Percentiles rank a stretch among this genome's conserved stretches.
phyloP scores from a whole-genome alignment of 2,329 filamentous ascomycete species.

The Hypoxylon sp. region DNA sequence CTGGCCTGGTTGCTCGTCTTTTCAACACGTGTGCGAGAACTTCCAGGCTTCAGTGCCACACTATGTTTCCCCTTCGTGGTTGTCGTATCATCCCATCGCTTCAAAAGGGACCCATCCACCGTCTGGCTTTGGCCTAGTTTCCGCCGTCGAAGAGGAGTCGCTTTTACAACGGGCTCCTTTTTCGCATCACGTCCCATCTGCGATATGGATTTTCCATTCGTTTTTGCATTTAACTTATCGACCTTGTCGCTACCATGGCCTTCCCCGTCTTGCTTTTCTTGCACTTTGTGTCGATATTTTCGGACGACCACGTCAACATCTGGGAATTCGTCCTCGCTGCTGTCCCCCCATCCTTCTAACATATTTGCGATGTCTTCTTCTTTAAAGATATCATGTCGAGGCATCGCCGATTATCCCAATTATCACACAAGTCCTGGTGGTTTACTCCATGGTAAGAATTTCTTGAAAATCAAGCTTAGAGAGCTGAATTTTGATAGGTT shows the following conservation, averaged over 20 bases:
- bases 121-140: conserved; percentile 51
- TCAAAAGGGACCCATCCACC: conserved; percentile 49
- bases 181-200: background rate
- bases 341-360: conserved; percentile 46
- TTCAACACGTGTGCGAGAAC: conserved; percentile 27
- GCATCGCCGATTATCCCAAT: conserved; percentile 8
- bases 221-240: conserved; percentile 25
- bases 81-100: conserved; percentile 46
- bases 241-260: conserved; percentile 22
- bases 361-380: conserved; percentile 37
- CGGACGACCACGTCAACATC: conserved; percentile 56
- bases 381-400: conserved; percentile 16
- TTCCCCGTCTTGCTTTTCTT: conserved; percentile 6
- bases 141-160: conserved; percentile 51
- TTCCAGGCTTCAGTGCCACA: conserved; percentile 22
- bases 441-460: conserved; percentile 10
- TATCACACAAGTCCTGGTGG: background rate
- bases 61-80: conserved; percentile 15
- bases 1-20: conserved; percentile 31
- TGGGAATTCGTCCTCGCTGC: conserved; percentile 61
- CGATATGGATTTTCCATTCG: conserved; percentile 9
- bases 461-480: conserved; percentile 10
- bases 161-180: conserved; percentile 33
- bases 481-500: conserved; percentile 26
- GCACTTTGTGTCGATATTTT: conserved; percentile 42